Evolutionary conservation across 768 basidiomycete genomes (phyloP), one percentile per base, ranked within the genome.

Genomic region (Bullera alba): DNA sequence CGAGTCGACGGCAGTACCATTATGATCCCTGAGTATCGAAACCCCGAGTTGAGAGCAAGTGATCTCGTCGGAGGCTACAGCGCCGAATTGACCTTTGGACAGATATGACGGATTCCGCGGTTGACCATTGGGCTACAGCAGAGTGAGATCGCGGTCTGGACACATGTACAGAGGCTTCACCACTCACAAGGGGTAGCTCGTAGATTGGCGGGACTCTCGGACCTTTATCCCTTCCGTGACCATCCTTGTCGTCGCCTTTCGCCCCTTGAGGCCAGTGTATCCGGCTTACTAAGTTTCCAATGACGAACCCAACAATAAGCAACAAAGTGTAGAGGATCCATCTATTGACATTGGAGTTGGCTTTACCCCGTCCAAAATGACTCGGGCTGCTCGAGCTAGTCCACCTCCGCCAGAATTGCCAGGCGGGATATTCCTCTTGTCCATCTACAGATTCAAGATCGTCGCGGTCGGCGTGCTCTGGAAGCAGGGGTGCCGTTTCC

Each of bases 1-100:
- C 0, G 93, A 84, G 58, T 97, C 93, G 15, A 93, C 81, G 0
- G 92, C 91, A 62, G 86, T 92, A 16, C 93, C 93, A 23, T 90
- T 91, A 6, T 81, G 79, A 26, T 73, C 70, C 73, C 81, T 83
- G 51, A 93, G 61, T 7, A 83, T 76, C 4, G 81, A 74, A 1
- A 95, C 81, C 2, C 92, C 93, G 42, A 95, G 82, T 36, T 85
- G 74, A 7, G 89, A 92, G 71, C 93, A 96, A 17, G 82, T 74
- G 57, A 80, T 78, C 71, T 91, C 89, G 75, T 96, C 92, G 23
- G 84, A 79, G 4, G 93, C 89, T 16, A 96, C 91, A 0, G 90
- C 93, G 4, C 87, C 93, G 56, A 84, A 74, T 27, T 77, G 75
- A 0, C 84, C 93, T 50, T 77, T 66, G 27, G 80, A 76, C 28